Base-by-base conservation (phyloP, 305 asterid genomes). In the Fraxinus ornus region DNA sequence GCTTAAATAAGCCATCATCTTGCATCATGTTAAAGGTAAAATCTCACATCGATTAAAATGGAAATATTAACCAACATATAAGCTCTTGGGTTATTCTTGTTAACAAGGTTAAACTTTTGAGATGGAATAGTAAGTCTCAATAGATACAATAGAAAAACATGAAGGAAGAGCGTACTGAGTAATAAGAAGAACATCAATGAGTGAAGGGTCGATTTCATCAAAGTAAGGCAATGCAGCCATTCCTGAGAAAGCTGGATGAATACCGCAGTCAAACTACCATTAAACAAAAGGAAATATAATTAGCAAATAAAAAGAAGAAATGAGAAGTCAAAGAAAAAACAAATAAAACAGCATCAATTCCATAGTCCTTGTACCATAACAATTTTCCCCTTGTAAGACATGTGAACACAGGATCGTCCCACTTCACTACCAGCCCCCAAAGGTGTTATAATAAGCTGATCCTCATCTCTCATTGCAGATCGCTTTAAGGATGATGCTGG, bases 381-480 rank as follows among this genome's bases (percentile, higher is more conserved):
- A 26, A 92, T 88, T 87, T 94, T 96, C 10, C 99, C 99, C 86
- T 94, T 96, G 93, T 83, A 96, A 72, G 97, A 86, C 98, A 96
- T 93, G 92, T 89, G 82, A 83, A 91, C 93, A 80, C 98, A 96
- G 39, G 99, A 96, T 82, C 99, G 96, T 41, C 99, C 99, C 21
- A 96, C 99, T 92, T 96, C 99, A 84, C 74, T 94, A 41, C 99
- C 98, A 47, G 98, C 99, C 79, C 99, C 99, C 70, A 96, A 90
- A 39, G 99, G 99, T 0, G 97, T 96, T 28, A 96, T 87, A 60
- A 91, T 91, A 57, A 94, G 93, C 91, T 93, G 93, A 86, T 94
- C 99, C 55, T 97, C 97, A 79, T 96, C 98, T 73, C 93, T 87
- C 13, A 87, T 79, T 13, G 88, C 87, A 28, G 87, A 88, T 83